Evolutionary conservation across 805 yeast genomes (phyloP), one percentile per base, ranked within the genome.

Genomic region (Sungouiella thailandica): DNA sequence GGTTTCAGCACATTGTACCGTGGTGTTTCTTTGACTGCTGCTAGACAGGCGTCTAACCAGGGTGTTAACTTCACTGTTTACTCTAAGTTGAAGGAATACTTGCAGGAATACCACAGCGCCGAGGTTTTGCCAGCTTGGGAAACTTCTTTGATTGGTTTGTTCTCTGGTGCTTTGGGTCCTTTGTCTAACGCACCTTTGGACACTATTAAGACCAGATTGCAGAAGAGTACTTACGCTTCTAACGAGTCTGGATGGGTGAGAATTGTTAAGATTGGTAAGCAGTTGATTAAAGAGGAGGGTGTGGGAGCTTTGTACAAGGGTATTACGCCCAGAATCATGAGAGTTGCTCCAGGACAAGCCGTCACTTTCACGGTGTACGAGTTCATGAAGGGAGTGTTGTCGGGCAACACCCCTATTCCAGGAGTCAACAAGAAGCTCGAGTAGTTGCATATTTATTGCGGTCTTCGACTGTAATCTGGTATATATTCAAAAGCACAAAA

Each of bases 291-390:
- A 57, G 95, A 87, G 68, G 96, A 88, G 65, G 98, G 98, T 35
- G 50, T 56, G 25, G 58, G 58, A 36, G 72, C 72, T 12, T 74
- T 90, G 58, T 90, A 90, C 71, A 86, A 90, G 58, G 98, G 98
- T 67, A 90, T 90, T 57, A 88, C 97, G 16, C 98, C 98, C 50
- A 82, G 98, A 69, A 90, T 90, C 49, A 89, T 90, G 95, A 83
- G 98, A 68, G 98, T 90, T 33, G 98, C 98, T 9, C 97, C 98
- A 16, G 98, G 98, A 42, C 98, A 90, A 67, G 97, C 97, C 36
- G 97, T 90, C 37, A 93, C 97, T 12, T 90, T 90, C 68, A 93
- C 97, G 6, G 96, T 93, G 28, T 90, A 90, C 62, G 98, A 90
- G 67, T 82, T 72, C 55, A 83, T 87, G 57, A 83, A 88, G 61